Evolutionary conservation across 768 basidiomycete species (phyloP).

Genomic region (Phylloporus sp.): DNA sequence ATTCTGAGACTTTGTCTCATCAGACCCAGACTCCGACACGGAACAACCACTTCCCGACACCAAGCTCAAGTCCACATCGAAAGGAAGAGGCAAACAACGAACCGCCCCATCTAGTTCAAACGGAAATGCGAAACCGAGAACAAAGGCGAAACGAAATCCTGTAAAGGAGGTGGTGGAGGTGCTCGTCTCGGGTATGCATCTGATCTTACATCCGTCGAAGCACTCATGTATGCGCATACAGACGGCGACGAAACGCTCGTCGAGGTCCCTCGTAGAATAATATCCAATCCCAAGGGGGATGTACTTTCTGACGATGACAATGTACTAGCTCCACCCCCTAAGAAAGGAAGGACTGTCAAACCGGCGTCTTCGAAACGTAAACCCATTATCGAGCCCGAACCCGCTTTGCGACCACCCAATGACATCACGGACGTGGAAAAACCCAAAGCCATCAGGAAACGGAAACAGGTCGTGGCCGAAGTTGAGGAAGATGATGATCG

Average conservation of each 20-base stretch:
- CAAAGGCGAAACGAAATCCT: conserved; percentile 6
- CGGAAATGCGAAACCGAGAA: conserved; percentile 1
- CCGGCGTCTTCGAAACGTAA: not conserved
- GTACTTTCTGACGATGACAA: conserved; percentile 1
- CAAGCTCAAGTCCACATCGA: conserved; percentile 5
- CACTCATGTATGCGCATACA: conserved; percentile 3
- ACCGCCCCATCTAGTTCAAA: not conserved
- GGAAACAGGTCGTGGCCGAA: not conserved
- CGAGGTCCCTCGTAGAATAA: conserved; percentile 16
- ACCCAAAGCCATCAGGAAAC: not conserved
- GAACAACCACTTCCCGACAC: not conserved
- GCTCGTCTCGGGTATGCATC: conserved; percentile 13
- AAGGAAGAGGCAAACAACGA: conserved; percentile 8
- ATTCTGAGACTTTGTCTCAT: not conserved
- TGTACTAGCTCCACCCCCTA: not conserved
- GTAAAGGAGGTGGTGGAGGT: conserved; percentile 5
- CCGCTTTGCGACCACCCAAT: not conserved
- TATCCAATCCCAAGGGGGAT: not conserved
- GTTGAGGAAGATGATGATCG: not conserved
- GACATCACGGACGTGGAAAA: not conserved
- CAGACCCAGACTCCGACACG: conserved; percentile 1
- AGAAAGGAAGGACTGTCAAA: conserved; percentile 14
- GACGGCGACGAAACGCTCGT: conserved; percentile 28
- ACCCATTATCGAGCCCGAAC: not conserved
- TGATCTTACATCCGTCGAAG: not conserved